Conservation (phyloP, 2,329 filamentous ascomycete species). For the Botrytis cinerea region DNA sequence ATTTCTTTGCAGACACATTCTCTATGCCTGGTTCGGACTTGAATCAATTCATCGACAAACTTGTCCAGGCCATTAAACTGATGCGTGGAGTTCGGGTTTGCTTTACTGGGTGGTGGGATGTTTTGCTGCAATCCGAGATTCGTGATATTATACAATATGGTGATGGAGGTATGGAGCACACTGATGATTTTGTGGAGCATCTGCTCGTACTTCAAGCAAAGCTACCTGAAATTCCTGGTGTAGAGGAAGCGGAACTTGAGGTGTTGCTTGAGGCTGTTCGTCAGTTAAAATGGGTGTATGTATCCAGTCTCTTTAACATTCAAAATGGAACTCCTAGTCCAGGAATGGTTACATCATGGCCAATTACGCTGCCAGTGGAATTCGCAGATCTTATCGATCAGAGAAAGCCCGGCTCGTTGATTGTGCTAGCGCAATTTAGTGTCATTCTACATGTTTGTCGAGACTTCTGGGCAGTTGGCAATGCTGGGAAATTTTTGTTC, state of each 20-base stretch:
- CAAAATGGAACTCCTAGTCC: conserved; percentile 13
- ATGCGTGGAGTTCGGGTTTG: conserved; percentile 39
- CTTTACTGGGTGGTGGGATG: conserved; percentile 31
- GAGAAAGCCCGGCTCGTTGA: conserved; percentile 42
- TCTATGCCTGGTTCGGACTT: conserved; percentile 38
- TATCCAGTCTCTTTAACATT: conserved; percentile 16
- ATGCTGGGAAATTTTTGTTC: conserved; percentile 34
- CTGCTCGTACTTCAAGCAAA: neutral
- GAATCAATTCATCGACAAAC: conserved; percentile 37
- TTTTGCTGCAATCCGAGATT: conserved; percentile 36
- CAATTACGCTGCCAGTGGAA: conserved; percentile 41
- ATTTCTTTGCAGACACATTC: conserved; percentile 45
- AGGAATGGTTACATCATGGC: conserved; percentile 42
- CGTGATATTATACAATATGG: conserved; percentile 30
- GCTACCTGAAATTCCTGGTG: neutral
- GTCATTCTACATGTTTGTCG: conserved; percentile 40
- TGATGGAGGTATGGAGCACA: conserved; percentile 6
- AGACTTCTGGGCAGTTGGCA: conserved; percentile 36
- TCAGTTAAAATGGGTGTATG: conserved; percentile 29
- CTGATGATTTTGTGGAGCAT: conserved; percentile 23
- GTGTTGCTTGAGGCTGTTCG: conserved; percentile 26
- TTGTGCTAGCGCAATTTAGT: conserved; percentile 44
- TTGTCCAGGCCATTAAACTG: conserved; percentile 38
- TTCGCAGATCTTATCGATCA: conserved; percentile 41
- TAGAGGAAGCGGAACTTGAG: neutral